These are phyloP conservation scores for Symbiotaphrina buchneri DNA, from an alignment of 495 filamentous ascomycete species.

Conservation along the genomic window DNA sequence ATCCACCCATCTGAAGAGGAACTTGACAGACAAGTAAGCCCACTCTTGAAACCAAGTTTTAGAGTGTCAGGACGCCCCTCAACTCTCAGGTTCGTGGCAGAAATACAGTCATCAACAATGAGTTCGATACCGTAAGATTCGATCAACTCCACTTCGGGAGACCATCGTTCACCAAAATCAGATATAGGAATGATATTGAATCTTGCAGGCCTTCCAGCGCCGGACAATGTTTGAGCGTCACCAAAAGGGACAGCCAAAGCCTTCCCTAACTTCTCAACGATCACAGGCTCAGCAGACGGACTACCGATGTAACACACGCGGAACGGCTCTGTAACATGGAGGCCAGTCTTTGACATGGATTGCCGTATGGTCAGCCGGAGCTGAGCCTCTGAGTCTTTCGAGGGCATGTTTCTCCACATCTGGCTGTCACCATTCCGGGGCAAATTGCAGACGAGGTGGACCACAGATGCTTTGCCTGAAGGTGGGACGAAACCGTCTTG, in stretches of 20 bases:
- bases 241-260: slow-evolving; percentile 26
- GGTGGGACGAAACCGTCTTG: slow-evolving; percentile 29
- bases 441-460: slow-evolving; percentile 37
- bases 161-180: slow-evolving; percentile 39
- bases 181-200: slow-evolving; percentile 59
- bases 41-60: slow-evolving; percentile 35
- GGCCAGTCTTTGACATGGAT: slow-evolving; percentile 41
- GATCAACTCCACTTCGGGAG: slow-evolving; percentile 53
- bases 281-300: slow-evolving; percentile 35
- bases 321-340: slow-evolving; percentile 41
- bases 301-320: slow-evolving; percentile 48
- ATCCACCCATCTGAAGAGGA: slow-evolving; percentile 18
- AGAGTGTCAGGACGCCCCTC: slow-evolving; percentile 21
- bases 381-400: slow-evolving; percentile 10
- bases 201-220: slow-evolving; percentile 28
- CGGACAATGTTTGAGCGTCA: slow-evolving; percentile 23
- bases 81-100: slow-evolving; percentile 21
- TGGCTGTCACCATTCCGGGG: slow-evolving; percentile 12
- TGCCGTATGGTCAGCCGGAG: slow-evolving; percentile 40
- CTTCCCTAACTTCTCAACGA: slow-evolving; percentile 53
- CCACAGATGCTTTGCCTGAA: slow-evolving; percentile 29
- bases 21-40: slow-evolving; percentile 5
- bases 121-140: slow-evolving; percentile 43
- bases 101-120: slow-evolving; percentile 47
- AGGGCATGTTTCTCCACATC: slow-evolving; percentile 2